Base-by-base conservation (phyloP, 202 grass and related monocot species). In the Eragrostis tef region DNA sequence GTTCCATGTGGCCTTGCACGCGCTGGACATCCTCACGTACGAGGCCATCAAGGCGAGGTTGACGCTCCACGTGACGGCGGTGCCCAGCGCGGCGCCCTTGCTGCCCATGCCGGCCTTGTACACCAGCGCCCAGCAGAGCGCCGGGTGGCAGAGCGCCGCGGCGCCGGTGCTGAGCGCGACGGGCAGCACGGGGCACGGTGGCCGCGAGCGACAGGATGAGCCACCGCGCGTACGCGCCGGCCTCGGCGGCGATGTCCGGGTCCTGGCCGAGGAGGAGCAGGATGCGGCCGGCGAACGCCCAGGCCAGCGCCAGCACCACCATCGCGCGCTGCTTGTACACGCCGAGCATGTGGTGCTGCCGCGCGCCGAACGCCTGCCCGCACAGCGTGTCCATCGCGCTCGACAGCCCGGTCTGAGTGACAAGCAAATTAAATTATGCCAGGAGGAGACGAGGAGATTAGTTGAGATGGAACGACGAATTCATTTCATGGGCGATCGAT, bases 61-160 rank as follows among this genome's bases (percentile, higher is more conserved):
- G 51, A 87, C 6, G 67, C 76, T 61, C 34, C 82, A 87, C 2
- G 91, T 91, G 73, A 97, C 50, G 51, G 61, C 89, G 72, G 42
- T 93, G 27, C 73, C 81, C 4, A 93, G 43, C 12, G 91, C 91
- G 27, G 91, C 91, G 76, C 94, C 94, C 63, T 66, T 93, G 72
- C 72, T 88, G 2, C 94, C 94, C 52, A 93, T 41, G 26, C 91
- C 94, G 48, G 34, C 66, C 64, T 29, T 64, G 82, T 76, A 84
- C 17, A 97, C 94, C 10, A 97, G 78, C 15, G 89, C 24, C 94
- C 94, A 97, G 59, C 94, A 93, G 2, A 91, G 63, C 1, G 61
- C 54, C 5, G 71, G 22, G 83, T 97, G 91, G 52, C 68, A 78
- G 60, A 93, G 43, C 61, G 82, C 75, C 0, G 91, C 70, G 22